phyloP scores from a whole-genome alignment of 164 flowering plant genomes.

The Annona cherimola region DNA sequence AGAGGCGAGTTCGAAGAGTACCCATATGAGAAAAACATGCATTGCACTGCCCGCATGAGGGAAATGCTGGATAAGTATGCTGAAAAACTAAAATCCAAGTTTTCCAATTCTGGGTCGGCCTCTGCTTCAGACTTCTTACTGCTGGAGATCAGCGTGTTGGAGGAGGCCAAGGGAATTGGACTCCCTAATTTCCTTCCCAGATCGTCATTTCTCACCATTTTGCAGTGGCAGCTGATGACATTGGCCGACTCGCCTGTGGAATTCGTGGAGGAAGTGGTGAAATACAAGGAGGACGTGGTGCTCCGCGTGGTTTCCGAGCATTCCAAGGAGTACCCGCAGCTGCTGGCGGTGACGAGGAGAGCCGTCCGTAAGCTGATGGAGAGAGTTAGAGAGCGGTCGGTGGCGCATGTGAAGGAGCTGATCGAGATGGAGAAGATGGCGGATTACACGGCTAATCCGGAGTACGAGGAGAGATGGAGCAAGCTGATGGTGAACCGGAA shows the following conservation, averaged over 20 bases:
- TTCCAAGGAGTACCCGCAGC: constrained; percentile 24
- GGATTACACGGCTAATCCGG: constrained; percentile 31
- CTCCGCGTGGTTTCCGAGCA: no score
- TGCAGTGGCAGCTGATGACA: no score
- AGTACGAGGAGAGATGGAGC: constrained; percentile 20
- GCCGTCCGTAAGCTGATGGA: constrained; percentile 19
- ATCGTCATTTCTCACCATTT: no score
- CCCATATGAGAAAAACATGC: constrained; percentile 23
- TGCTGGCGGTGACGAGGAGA: constrained; percentile 13
- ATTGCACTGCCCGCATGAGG: constrained; percentile 14
- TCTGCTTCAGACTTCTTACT: constrained; percentile 13
- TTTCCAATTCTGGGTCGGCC: constrained; percentile 9
- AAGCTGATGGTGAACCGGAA: constrained; percentile 14
- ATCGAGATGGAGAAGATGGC: constrained; percentile 34
- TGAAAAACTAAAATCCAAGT: constrained; percentile 11
- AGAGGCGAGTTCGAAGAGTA: constrained; percentile 36
- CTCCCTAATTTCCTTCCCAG: constrained; percentile 37
- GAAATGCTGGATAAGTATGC: constrained; percentile 26
- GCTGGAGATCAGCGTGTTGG: constrained; percentile 27
- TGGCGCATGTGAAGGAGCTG: constrained; percentile 18
- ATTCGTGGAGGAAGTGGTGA: no score
- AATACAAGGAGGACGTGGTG: no score
- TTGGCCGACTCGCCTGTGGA: no score
- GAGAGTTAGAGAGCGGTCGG: constrained; percentile 17
- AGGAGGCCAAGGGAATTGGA: constrained; percentile 31